Evolutionary conservation across 2,329 filamentous ascomycete species (phyloP).

Genomic region (Colletotrichum gigasporum): DNA sequence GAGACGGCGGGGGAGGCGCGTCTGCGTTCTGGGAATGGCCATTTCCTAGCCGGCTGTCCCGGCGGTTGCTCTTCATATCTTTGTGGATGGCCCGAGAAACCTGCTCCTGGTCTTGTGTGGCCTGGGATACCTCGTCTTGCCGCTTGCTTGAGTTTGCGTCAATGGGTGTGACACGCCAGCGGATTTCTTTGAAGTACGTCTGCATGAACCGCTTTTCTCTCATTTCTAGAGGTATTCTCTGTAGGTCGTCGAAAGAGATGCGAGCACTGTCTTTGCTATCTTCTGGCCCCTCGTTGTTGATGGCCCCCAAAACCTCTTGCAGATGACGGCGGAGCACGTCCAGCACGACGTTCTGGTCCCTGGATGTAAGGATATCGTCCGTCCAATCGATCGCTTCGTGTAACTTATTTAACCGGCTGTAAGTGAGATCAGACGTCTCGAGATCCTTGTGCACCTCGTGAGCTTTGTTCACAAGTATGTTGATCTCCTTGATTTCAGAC

Average conservation of each 20-base stretch:
- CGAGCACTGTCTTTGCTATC: neutral
- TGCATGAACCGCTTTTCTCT: slow-evolving; percentile 21
- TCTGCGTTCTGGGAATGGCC: too few species aligned
- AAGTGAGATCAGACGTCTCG: neutral
- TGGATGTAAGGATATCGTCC: slow-evolving; percentile 20
- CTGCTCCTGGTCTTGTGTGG: slow-evolving; percentile 14
- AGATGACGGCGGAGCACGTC: slow-evolving; percentile 59
- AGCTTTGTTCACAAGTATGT: neutral
- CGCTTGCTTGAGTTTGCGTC: neutral
- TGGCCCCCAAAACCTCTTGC: slow-evolving; percentile 55
- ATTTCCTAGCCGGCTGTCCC: too few species aligned
- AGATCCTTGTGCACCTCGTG: neutral
- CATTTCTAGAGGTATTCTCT: neutral
- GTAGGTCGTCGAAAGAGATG: neutral
- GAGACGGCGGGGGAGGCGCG: too few species aligned
- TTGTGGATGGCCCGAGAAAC: slow-evolving; percentile 2
- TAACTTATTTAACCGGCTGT: neutral
- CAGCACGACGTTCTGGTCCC: slow-evolving; percentile 42
- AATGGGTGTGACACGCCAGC: neutral
- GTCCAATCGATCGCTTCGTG: slow-evolving; percentile 14
- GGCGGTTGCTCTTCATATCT: neutral
- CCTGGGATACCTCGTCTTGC: too few species aligned
- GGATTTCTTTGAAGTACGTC: slow-evolving; percentile 10
- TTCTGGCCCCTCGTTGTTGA: slow-evolving; percentile 45
- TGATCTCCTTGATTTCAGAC: neutral